phyloP scores from a whole-genome alignment of 202 grass and related monocot genomes.

The Schoenoplectus tabernaemontani region DNA sequence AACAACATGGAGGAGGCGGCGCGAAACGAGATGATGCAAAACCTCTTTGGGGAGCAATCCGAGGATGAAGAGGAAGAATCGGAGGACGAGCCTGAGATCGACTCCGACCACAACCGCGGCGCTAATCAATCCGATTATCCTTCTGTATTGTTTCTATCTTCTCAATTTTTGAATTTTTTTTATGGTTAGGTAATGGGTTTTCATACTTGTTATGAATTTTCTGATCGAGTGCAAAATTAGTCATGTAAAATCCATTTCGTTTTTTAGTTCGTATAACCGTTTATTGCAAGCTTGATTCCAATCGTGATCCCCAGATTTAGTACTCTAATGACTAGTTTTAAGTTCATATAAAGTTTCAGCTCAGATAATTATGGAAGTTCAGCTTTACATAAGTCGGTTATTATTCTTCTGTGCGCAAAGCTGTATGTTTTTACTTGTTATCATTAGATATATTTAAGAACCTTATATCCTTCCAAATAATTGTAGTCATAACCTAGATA shows the following conservation, averaged over 20 bases:
- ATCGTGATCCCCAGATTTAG: no score
- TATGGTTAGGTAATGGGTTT: constrained; percentile 22
- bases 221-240: neutral
- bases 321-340: neutral
- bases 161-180: constrained; percentile 12
- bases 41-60: constrained; percentile 92
- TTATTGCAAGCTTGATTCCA: neutral
- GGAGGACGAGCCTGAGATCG: constrained; percentile 46
- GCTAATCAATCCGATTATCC: constrained; percentile 47
- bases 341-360: constrained; percentile 1
- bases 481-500: neutral
- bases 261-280: no score
- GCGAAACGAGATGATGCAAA: constrained; percentile 91
- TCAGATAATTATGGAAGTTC: neutral
- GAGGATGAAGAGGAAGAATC: constrained; percentile 62
- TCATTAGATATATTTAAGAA: neutral
- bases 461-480: neutral
- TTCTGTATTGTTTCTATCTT: constrained; percentile 37
- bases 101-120: constrained; percentile 42
- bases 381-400: neutral
- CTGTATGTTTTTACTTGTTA: neutral
- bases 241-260: neutral
- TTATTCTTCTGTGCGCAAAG: neutral
- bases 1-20: constrained; percentile 50
- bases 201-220: neutral